phyloP scores from a whole-genome alignment of 2,329 filamentous ascomycete genomes.

The Beauveria scarabaeidicola region DNA sequence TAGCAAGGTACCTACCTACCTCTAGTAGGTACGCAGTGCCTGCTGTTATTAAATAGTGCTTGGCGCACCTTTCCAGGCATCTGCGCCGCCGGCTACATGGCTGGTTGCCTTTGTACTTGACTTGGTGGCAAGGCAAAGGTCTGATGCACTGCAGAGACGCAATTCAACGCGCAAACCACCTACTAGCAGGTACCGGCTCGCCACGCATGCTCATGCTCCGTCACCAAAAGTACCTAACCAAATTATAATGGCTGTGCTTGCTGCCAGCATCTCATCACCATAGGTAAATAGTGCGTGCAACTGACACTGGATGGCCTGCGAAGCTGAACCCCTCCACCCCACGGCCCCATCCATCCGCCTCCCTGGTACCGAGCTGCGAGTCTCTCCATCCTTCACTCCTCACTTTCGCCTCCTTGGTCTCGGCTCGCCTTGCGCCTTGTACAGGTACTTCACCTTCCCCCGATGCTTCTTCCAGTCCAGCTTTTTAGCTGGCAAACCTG shows the following conservation, averaged over 20 bases:
- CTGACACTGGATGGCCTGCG: background rate
- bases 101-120: no score
- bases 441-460: background rate
- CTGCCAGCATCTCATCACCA: background rate
- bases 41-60: background rate
- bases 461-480: background rate
- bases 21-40: background rate
- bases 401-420: background rate
- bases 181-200: background rate
- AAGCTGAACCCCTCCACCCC: conserved; percentile 1
- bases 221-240: no score
- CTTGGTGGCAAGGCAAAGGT: no score
- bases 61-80: background rate
- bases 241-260: background rate
- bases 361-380: background rate
- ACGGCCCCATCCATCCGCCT: background rate
- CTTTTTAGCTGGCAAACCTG: background rate
- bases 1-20: no score
- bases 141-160: background rate
- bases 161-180: background rate
- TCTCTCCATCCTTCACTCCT: background rate
- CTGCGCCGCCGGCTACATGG: no score
- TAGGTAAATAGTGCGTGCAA: background rate
- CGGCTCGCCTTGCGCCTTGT: background rate
- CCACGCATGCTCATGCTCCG: background rate